Conservation (phyloP, 2,329 filamentous ascomycete species). For the Fusarium abutilonis region DNA sequence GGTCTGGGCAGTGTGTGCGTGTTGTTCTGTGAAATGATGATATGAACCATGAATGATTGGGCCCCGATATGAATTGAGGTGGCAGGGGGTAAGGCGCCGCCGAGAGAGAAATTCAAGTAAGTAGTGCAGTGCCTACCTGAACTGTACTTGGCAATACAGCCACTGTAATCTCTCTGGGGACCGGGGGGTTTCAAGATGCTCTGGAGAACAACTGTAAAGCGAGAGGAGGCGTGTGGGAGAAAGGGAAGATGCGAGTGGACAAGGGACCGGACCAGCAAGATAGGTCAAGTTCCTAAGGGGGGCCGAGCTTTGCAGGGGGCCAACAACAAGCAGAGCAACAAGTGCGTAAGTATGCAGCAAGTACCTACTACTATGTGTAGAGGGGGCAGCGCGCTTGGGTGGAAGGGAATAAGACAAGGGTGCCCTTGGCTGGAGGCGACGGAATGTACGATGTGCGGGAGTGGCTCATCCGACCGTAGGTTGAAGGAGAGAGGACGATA, state of each 20-base stretch:
- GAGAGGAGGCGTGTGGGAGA: conserved; percentile 35
- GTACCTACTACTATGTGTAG: conserved; percentile 20
- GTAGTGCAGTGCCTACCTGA: conserved; percentile 37
- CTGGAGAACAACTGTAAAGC: conserved; percentile 28
- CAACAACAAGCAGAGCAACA: conserved; percentile 17
- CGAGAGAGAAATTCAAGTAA: conserved; percentile 25
- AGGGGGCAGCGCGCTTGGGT: conserved; percentile 25
- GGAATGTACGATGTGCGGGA: conserved; percentile 41
- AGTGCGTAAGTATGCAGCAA: conserved; percentile 15
- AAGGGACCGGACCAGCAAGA: conserved; percentile 20
- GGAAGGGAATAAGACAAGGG: conserved; percentile 34
- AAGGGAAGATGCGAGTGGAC: conserved; percentile 33
- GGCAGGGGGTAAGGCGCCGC: conserved; percentile 36
- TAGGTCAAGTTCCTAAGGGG: conserved; percentile 29
- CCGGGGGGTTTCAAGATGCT: conserved; percentile 27
- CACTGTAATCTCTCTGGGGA: conserved; percentile 35
- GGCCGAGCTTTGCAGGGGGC: conserved; percentile 34
- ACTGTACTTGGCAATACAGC: conserved; percentile 34
- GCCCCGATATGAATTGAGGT: conserved; percentile 29
- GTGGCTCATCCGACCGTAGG: conserved; percentile 36
- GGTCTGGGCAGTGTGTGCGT: conserved; percentile 27
- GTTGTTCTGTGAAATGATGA: conserved; percentile 39
- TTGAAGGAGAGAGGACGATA: conserved; percentile 21
- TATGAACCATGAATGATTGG: conserved; percentile 37
- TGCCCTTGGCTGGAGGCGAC: conserved; percentile 19